phyloP scores from a whole-genome alignment of 768 basidiomycete genomes.

The Panus rudis region DNA sequence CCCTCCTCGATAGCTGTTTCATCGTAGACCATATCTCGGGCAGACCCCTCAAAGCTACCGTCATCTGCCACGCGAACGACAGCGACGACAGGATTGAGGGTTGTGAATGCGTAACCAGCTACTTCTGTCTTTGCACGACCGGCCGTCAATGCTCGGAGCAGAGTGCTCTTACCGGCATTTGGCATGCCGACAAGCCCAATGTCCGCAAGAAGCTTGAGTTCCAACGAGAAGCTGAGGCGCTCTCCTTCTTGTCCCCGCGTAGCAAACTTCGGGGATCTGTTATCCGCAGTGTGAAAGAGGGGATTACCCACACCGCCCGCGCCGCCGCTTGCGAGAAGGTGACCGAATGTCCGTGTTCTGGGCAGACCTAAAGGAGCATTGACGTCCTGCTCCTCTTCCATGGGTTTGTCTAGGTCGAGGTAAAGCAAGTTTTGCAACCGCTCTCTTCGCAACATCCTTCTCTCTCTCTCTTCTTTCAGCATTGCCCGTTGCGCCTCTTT shows the following conservation, averaged over 20 bases:
- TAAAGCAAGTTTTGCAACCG: constrained; percentile 36
- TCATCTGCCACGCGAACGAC: constrained; percentile 81
- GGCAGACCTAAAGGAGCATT: constrained; percentile 57
- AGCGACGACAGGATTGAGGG: constrained; percentile 88
- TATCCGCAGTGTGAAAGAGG: constrained; percentile 60
- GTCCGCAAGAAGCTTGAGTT: constrained; percentile 91
- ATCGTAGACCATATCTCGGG: constrained; percentile 47
- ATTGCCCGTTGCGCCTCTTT: constrained; percentile 60
- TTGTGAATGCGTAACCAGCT: constrained; percentile 91
- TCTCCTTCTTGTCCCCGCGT: constrained; percentile 73
- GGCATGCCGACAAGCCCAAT: constrained; percentile 96
- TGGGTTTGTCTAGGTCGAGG: constrained; percentile 56
- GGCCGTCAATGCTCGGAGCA: constrained; percentile 84
- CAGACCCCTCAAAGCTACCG: constrained; percentile 63
- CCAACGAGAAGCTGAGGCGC: constrained; percentile 73
- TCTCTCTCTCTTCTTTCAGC: constrained; percentile 55
- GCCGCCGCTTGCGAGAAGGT: constrained; percentile 73
- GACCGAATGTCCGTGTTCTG: constrained; percentile 45
- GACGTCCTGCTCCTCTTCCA: constrained; percentile 34
- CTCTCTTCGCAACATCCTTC: constrained; percentile 39
- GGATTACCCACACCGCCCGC: constrained; percentile 84
- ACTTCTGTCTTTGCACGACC: constrained; percentile 79
- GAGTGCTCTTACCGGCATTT: constrained; percentile 89
- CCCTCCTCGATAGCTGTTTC: constrained; percentile 57
- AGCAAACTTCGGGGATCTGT: constrained; percentile 83